Conservation (phyloP, 345 rosid species). For the Boechera retrofracta region DNA sequence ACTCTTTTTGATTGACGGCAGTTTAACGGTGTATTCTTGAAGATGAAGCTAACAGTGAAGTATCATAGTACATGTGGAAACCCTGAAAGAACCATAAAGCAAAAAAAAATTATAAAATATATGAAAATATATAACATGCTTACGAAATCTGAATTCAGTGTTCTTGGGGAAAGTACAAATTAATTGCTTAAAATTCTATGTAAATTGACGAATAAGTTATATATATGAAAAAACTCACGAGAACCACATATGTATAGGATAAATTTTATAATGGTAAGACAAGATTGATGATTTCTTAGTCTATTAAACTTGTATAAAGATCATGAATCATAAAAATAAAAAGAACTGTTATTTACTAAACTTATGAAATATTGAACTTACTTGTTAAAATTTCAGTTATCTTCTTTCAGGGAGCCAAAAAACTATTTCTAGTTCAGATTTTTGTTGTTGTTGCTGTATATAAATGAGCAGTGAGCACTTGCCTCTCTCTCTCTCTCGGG, state of each 20-base stretch:
- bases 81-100: conserved; percentile 5
- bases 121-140: background rate
- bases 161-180: background rate
- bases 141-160: conserved; percentile 9
- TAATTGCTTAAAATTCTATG: no score
- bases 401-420: conserved; percentile 13
- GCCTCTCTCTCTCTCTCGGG: background rate
- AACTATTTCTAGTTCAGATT: background rate
- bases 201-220: conserved; percentile 1
- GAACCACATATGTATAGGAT: background rate
- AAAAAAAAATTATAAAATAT: background rate
- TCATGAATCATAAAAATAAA: background rate
- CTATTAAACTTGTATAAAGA: background rate
- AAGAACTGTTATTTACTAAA: background rate
- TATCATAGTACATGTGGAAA: background rate
- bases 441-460: background rate
- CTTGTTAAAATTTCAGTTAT: conserved; percentile 17
- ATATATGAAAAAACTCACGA: background rate
- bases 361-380: conserved; percentile 18
- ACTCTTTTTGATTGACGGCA: background rate
- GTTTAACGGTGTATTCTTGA: background rate
- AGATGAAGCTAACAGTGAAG: conserved; percentile 19
- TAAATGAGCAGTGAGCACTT: background rate
- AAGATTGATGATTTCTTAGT: conserved; percentile 3
- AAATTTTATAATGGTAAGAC: background rate